Percentiles rank a stretch among this genome's conserved stretches.
phyloP scores from a whole-genome alignment of 2,329 filamentous ascomycete species.

The Penicillium italicum region DNA sequence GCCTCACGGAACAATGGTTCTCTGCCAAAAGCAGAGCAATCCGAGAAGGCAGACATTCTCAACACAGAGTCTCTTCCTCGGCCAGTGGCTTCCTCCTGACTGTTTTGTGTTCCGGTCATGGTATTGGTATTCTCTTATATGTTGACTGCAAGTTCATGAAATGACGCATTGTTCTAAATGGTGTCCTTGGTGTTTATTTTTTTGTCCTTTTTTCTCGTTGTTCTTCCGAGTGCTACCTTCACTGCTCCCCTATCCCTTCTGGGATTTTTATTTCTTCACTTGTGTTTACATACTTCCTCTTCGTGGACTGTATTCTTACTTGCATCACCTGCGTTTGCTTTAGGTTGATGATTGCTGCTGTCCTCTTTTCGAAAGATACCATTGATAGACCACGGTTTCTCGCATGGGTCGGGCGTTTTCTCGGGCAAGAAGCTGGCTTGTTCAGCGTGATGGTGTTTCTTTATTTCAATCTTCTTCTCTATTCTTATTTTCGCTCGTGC shows the following conservation, averaged over 20 bases:
- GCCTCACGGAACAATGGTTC: conserved; percentile 38
- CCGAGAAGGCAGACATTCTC: not conserved
- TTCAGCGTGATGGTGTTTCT: not conserved
- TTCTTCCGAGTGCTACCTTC: conserved; percentile 4
- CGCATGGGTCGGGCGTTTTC: conserved; percentile 25
- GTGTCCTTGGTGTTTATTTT: conserved; percentile 5
- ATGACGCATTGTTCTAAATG: conserved; percentile 15
- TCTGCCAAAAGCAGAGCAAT: conserved; percentile 24
- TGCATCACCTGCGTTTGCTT: conserved; percentile 6
- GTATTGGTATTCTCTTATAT: conserved; percentile 1
- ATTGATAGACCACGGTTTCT: conserved; percentile 33
- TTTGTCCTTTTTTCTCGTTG: no score
- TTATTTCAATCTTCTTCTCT: conserved; percentile 5
- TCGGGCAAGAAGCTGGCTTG: conserved; percentile 5
- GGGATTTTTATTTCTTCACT: not conserved
- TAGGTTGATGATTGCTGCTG: conserved; percentile 6
- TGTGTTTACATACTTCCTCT: conserved; percentile 13
- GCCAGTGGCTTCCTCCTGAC: conserved; percentile 3
- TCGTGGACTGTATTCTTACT: conserved; percentile 10
- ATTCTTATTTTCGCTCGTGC: not conserved
- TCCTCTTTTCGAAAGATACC: conserved; percentile 30
- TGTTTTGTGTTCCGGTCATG: conserved; percentile 1
- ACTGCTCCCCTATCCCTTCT: not conserved
- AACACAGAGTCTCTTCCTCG: not conserved
- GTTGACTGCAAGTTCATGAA: conserved; percentile 6